A percentile compares a stretch with the other conserved stretches of the same genome.
Conservation (phyloP, 2,329 filamentous ascomycete genomes). For the Cadophora sp. region DNA sequence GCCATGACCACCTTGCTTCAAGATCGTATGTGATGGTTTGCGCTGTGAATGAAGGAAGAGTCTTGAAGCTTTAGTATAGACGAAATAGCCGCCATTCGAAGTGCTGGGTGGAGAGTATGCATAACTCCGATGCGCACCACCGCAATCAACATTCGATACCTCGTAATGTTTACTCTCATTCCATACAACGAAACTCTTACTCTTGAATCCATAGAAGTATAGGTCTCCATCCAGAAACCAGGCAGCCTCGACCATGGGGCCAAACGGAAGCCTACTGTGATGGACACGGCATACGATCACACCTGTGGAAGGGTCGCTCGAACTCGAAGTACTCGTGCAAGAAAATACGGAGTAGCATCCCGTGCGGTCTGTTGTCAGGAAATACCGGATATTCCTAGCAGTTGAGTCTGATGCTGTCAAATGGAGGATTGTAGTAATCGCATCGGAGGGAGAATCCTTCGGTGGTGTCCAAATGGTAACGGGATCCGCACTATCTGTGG, state of each 20-base stretch:
- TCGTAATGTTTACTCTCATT: conserved; percentile 76
- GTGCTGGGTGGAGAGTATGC: conserved; percentile 50
- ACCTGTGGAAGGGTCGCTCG: conserved; percentile 13
- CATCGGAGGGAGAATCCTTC: conserved; percentile 52
- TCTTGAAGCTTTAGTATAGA: conserved; percentile 75
- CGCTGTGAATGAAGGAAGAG: conserved; percentile 53
- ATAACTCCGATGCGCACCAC: conserved; percentile 83
- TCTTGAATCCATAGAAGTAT: conserved; percentile 80
- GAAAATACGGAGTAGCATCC: conserved; percentile 72
- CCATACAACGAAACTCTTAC: conserved; percentile 81
- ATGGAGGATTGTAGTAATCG: conserved; percentile 70
- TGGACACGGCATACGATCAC: conserved; percentile 59
- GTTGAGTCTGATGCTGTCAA: conserved; percentile 44
- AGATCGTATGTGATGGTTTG: conserved; percentile 49
- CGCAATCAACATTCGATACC: conserved; percentile 77
- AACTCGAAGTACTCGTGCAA: conserved; percentile 14
- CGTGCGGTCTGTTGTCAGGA: conserved; percentile 79
- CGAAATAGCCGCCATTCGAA: conserved; percentile 58
- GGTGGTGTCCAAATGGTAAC: conserved; percentile 30
- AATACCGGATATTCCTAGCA: conserved; percentile 46
- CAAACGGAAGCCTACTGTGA: conserved; percentile 72
- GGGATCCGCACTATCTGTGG: conserved; percentile 30
- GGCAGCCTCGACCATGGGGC: conserved; percentile 77
- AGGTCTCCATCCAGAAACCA: conserved; percentile 66
- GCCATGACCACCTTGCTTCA: conserved; percentile 80